These are phyloP conservation scores for Leucosporidium yakuticum DNA, from an alignment of 768 basidiomycete species.

Conservation along the genomic window DNA sequence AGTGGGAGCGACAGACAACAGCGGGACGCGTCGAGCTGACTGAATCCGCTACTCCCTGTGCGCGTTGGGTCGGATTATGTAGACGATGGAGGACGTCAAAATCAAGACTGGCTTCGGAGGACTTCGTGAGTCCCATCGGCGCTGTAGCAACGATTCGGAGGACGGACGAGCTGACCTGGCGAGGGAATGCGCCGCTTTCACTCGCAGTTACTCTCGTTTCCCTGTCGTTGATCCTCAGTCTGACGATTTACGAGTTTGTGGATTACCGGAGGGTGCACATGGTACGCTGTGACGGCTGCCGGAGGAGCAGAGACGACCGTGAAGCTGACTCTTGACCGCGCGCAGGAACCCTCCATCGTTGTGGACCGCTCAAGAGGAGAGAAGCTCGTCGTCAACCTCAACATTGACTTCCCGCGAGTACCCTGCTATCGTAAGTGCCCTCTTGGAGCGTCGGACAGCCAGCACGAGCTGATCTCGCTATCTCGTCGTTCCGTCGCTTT, in stretches of 20 bases:
- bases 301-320: background rate
- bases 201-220: conserved; percentile 79
- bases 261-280: conserved; percentile 77
- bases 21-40: conserved; percentile 3
- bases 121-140: conserved; percentile 63
- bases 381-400: conserved; percentile 82
- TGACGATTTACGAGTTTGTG: conserved; percentile 88
- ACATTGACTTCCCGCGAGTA: conserved; percentile 90
- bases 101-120: conserved; percentile 72
- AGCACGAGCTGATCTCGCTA: background rate
- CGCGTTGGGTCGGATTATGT: conserved; percentile 9
- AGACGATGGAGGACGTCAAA: conserved; percentile 99
- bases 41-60: background rate
- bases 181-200: background rate
- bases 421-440: conserved; percentile 84
- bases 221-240: conserved; percentile 81
- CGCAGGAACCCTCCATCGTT: conserved; percentile 61
- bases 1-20: background rate
- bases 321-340: too few species aligned
- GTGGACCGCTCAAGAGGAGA: conserved; percentile 94
- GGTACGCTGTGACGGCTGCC: conserved; percentile 10
- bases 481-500: background rate
- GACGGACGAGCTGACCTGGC: background rate
- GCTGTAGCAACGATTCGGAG: background rate
- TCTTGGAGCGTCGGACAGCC: background rate